phyloP scores from a whole-genome alignment of 106 monocot species.

The Dendrobium nobile region DNA sequence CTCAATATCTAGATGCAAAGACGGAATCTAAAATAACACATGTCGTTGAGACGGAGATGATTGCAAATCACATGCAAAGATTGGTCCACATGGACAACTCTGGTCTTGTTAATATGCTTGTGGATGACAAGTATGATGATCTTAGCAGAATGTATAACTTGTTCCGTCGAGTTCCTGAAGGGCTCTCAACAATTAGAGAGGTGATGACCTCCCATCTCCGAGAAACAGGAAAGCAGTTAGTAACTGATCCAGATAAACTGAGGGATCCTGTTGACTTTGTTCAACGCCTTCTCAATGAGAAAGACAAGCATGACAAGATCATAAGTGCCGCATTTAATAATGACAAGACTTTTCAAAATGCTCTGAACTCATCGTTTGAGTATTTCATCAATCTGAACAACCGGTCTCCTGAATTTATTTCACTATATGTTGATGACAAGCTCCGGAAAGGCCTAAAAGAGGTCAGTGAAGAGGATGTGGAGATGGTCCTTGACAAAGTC shows the following conservation, averaged over 20 bases:
- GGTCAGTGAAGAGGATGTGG: conserved; percentile 73
- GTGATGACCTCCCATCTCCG: conserved; percentile 84
- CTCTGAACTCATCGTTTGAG: conserved; percentile 88
- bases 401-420: conserved; percentile 90
- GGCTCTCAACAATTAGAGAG: conserved; percentile 67
- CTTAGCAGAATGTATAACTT: conserved; percentile 79
- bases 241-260: conserved; percentile 75
- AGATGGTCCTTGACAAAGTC: conserved; percentile 71
- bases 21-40: conserved; percentile 67
- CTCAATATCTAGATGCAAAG: conserved; percentile 65
- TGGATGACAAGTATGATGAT: conserved; percentile 89
- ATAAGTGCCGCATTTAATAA: conserved; percentile 71
- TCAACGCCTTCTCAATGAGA: conserved; percentile 71
- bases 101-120: conserved; percentile 87
- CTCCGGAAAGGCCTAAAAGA: conserved; percentile 79
- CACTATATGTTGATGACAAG: conserved; percentile 87
- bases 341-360: conserved; percentile 95
- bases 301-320: conserved; percentile 93
- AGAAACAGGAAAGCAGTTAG: conserved; percentile 76
- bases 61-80: conserved; percentile 91
- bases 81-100: conserved; percentile 95
- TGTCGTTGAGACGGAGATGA: conserved; percentile 93
- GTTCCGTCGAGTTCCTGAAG: conserved; percentile 74
- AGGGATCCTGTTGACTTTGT: conserved; percentile 97
- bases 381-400: conserved; percentile 90